Evolutionary conservation across 2,329 filamentous ascomycete species (phyloP).

Genomic region (Pezicula radicicola): DNA sequence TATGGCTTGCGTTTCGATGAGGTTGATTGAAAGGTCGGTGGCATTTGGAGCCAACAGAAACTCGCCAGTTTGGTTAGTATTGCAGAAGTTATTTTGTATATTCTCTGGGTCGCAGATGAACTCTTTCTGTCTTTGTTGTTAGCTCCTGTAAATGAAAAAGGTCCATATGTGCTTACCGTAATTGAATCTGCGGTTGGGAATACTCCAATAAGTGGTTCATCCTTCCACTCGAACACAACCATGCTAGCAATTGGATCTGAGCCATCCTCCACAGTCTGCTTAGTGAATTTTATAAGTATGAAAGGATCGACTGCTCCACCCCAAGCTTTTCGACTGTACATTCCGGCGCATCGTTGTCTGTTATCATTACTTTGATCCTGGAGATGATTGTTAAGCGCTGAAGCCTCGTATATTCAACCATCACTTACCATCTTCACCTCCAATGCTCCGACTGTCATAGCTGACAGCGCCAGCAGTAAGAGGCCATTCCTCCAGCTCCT

Average conservation of each 20-base stretch:
- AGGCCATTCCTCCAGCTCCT: constrained; percentile 50
- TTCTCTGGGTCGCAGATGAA: constrained; percentile 75
- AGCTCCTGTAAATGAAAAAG: constrained; percentile 23
- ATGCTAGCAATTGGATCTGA: constrained; percentile 78
- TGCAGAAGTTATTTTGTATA: constrained; percentile 69
- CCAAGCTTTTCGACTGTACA: constrained; percentile 91
- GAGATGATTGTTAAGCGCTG: constrained; percentile 8
- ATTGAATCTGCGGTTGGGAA: constrained; percentile 50
- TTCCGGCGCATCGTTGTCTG: constrained; percentile 80
- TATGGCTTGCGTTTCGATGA: constrained; percentile 77
- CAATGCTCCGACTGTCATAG: constrained; percentile 41
- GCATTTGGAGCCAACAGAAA: constrained; percentile 81
- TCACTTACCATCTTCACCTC: neutral
- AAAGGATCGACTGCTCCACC: constrained; percentile 85
- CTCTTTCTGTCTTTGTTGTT: constrained; percentile 44
- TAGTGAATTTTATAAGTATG: constrained; percentile 78
- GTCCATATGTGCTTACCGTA: constrained; percentile 41
- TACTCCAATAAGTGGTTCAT: constrained; percentile 75
- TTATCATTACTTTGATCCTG: constrained; percentile 76
- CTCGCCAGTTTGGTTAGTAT: constrained; percentile 72
- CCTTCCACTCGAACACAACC: constrained; percentile 92
- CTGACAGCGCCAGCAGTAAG: constrained; percentile 49
- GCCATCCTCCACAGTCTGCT: constrained; percentile 52
- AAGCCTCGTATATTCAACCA: neutral
- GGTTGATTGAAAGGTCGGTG: constrained; percentile 63